A percentile compares a stretch with the other conserved stretches of the same genome.
Conservation (phyloP, 139 green algal genomes). For the Diplosphaera chodatii region DNA sequence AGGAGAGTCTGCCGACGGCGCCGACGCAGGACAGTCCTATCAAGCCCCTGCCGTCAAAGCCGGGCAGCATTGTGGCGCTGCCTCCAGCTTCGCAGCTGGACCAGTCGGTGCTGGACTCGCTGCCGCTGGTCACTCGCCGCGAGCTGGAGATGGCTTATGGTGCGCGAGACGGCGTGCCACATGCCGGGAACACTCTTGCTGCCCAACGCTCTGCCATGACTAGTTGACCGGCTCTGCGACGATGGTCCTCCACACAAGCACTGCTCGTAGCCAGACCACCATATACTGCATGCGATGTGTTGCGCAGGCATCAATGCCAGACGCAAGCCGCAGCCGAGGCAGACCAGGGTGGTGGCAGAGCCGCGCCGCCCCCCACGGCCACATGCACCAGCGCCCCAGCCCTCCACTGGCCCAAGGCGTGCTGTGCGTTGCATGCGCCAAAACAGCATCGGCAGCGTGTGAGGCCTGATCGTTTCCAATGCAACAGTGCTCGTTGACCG, state of each 20-base stretch:
- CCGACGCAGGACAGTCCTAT: background rate
- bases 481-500: background rate
- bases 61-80: slow-evolving; percentile 20
- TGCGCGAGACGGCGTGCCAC: too few relatives aligned
- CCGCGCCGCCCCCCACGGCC: too few relatives aligned
- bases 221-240: background rate
- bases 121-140: slow-evolving; percentile 50
- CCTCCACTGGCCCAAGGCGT: background rate
- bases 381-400: background rate
- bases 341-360: background rate
- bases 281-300: too few relatives aligned
- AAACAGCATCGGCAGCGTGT: background rate
- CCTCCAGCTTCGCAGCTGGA: slow-evolving; percentile 61
- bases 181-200: background rate
- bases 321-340: background rate
- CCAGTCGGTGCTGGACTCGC: slow-evolving; percentile 47
- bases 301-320: slow-evolving; percentile 5
- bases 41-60: background rate
- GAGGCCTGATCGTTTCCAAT: background rate
- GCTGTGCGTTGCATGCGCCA: background rate
- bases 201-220: too few relatives aligned
- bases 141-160: slow-evolving; percentile 69
- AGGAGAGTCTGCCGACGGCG: background rate
- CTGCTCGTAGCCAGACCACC: background rate
- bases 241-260: background rate